These are phyloP conservation scores for Cyberlindnera japonica DNA, from an alignment of 805 yeast genomes.

Conservation along the genomic window DNA sequence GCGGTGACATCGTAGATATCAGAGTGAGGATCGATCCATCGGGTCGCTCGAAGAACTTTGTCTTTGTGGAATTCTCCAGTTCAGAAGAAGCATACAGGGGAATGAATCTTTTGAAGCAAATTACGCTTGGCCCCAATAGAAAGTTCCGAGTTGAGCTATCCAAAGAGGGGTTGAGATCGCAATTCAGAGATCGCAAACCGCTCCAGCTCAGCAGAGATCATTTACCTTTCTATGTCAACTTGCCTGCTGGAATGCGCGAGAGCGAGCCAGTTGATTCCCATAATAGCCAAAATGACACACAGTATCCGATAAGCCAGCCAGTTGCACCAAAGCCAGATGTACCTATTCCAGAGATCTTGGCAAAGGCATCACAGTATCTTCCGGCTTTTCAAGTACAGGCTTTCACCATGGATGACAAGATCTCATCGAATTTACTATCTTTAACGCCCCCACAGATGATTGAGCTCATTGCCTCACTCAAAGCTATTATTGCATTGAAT, in stretches of 20 bases:
- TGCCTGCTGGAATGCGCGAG: conserved; percentile 38
- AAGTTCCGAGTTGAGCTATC: conserved; percentile 55
- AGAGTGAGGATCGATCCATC: conserved; percentile 36
- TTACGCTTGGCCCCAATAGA: conserved; percentile 41
- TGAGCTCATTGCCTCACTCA: conserved; percentile 64
- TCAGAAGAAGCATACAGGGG: conserved; percentile 54
- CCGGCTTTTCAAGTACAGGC: conserved; percentile 46
- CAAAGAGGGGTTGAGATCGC: conserved; percentile 50
- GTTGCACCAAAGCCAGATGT: conserved; percentile 7
- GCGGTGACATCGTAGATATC: conserved; percentile 68
- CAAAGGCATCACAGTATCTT: conserved; percentile 52
- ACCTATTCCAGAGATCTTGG: conserved; percentile 43
- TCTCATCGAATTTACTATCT: conserved; percentile 56
- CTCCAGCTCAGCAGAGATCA: conserved; percentile 41
- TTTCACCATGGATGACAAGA: conserved; percentile 51
- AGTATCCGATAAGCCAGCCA: no score
- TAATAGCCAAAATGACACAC: no score
- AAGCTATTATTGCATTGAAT: conserved; percentile 36
- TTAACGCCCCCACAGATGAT: conserved; percentile 70
- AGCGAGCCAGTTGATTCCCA: neutral
- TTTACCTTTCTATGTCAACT: conserved; percentile 53
- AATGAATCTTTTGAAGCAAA: conserved; percentile 38
- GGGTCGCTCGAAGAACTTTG: conserved; percentile 62
- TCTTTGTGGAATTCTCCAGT: conserved; percentile 55
- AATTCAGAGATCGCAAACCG: conserved; percentile 37